Evolutionary conservation across 2,329 filamentous ascomycete genomes (phyloP).

Genomic region (Chalara sp.): DNA sequence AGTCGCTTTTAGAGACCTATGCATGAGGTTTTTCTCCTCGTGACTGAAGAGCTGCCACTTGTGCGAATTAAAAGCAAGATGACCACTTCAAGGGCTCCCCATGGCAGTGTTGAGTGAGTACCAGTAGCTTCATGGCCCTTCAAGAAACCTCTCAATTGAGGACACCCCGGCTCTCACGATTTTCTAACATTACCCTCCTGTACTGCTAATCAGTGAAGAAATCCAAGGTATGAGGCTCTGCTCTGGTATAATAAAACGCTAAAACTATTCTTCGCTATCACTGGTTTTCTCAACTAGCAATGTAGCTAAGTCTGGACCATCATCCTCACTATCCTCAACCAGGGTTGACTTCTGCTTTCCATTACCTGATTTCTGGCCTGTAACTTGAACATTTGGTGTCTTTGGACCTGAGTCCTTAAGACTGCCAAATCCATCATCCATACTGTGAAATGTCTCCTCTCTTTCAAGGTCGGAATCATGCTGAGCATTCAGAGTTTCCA

Average conservation of each 20-base stretch:
- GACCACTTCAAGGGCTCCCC: too few species aligned
- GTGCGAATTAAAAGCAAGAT: too few species aligned
- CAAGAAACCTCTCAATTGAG: too few species aligned
- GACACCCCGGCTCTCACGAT: too few species aligned
- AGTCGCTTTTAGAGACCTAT: too few species aligned
- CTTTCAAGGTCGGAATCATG: neutral
- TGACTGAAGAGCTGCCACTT: too few species aligned
- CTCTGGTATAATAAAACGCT: constrained; percentile 5
- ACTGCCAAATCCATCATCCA: constrained; percentile 2
- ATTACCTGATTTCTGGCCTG: neutral
- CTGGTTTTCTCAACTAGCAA: constrained; percentile 16
- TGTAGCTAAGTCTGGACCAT: constrained; percentile 20
- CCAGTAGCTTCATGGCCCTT: too few species aligned
- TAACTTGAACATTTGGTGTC: constrained; percentile 2
- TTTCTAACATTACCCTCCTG: too few species aligned
- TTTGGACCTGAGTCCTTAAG: constrained; percentile 5
- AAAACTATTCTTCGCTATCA: neutral
- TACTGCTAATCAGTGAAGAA: too few species aligned
- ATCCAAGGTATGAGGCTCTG: neutral
- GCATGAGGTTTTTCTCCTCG: too few species aligned
- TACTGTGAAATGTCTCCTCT: neutral
- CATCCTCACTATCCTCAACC: constrained; percentile 17
- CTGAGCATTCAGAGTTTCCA: constrained; percentile 15
- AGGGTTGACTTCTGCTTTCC: neutral
- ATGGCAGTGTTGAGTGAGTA: too few species aligned